Base-by-base conservation (phyloP, 441 rosid species). In the Erodium moschatum region DNA sequence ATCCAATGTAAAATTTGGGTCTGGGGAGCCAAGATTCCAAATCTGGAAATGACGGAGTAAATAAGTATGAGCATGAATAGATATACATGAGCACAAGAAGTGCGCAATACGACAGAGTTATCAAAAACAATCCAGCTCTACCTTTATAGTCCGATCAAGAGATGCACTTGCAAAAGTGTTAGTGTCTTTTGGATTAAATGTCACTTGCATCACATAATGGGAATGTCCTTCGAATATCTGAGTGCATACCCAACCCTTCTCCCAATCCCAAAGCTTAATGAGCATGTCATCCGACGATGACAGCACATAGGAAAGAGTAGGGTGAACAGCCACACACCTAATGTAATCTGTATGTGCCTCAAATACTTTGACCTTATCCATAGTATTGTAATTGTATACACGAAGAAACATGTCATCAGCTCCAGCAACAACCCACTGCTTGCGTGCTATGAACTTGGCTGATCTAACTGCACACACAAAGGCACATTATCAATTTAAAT, bases 251-350 rank as follows among this genome's bases (percentile, higher is more conserved):
- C 98, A 92, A 65, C 84, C 90, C 78, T 88, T 88, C 70, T 92
- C 98, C 98, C 98, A 92, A 69, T 92, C 91, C 98, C 97, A 92
- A 69, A 88, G 85, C 81, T 90, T 92, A 67, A 92, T 87, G 63
- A 85, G 87, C 90, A 67, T 88, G 81, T 92, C 96, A 81, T 89
- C 95, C 15, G 96, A 88, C 18, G 91, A 84, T 66, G 97, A 89
- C 65, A 92, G 75, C 80, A 89, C 85, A 69, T 75, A 85, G 0
- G 97, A 89, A 73, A 86, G 89, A 8, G 89, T 82, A 29, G 91
- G 96, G 78, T 89, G 96, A 72, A 87, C 88, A 40, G 84, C 82
- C 46, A 92, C 81, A 42, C 86, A 78, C 74, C 97, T 83, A 70
- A 92, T 89, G 87, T 73, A 92, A 77, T 92, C 97, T 0, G 82